phyloP scores from a whole-genome alignment of 2,329 filamentous ascomycete species.

The Colletotrichum sp. region DNA sequence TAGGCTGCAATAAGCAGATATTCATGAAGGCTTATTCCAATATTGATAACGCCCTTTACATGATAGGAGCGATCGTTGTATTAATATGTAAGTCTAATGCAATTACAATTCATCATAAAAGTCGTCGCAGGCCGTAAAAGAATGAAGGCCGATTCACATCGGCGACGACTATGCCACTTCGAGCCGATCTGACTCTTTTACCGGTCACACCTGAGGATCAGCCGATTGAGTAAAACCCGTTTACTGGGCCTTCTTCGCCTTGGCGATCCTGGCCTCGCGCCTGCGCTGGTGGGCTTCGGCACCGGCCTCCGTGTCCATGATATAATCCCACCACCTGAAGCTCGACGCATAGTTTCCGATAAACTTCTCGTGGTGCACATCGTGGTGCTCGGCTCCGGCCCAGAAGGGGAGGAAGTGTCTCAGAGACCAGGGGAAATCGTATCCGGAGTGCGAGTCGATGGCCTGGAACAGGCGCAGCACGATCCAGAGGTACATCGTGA shows the following conservation, averaged over 20 bases:
- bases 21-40: background rate
- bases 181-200: too few relatives aligned
- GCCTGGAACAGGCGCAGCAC: slow-evolving; percentile 92
- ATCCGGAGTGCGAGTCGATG: slow-evolving; percentile 96
- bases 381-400: slow-evolving; percentile 96
- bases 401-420: slow-evolving; percentile 97
- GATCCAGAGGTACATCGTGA: slow-evolving; percentile 99
- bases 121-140: background rate
- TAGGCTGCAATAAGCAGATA: background rate
- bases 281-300: slow-evolving; percentile 85
- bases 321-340: slow-evolving; percentile 99
- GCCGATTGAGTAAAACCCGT: background rate
- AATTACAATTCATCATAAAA: background rate
- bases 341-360: slow-evolving; percentile 97
- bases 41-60: background rate
- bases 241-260: slow-evolving; percentile 73
- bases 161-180: background rate
- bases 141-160: background rate
- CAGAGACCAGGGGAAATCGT: slow-evolving; percentile 97
- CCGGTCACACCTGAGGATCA: background rate
- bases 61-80: background rate
- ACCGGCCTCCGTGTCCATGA: slow-evolving; percentile 91
- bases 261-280: slow-evolving; percentile 76
- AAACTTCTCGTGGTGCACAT: slow-evolving; percentile 97
- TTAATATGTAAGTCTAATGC: background rate